These are phyloP conservation scores for Skeletonema menzelii DNA, from an alignment of 108 stramenopile genomes.

Conservation along the genomic window DNA sequence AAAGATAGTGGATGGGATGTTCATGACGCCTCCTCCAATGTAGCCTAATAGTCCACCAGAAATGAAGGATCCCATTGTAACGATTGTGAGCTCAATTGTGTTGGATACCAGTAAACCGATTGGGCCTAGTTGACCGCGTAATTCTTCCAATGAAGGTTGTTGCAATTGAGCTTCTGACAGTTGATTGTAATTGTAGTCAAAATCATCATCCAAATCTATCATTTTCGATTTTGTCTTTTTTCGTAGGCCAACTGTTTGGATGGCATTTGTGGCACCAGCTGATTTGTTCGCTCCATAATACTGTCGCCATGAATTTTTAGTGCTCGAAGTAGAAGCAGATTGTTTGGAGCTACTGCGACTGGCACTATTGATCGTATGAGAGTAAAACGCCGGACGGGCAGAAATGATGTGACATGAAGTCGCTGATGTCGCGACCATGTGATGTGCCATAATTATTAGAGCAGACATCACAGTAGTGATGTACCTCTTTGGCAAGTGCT, in stretches of 20 bases:
- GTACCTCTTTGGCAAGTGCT: not conserved
- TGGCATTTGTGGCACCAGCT: not conserved
- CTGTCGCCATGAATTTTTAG: not conserved
- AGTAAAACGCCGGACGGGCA: not conserved
- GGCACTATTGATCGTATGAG: not conserved
- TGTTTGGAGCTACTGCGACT: not conserved
- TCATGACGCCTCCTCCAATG: constrained; percentile 52
- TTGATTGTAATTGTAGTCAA: constrained; percentile 1
- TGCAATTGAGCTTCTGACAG: not conserved
- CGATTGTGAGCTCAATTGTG: constrained; percentile 56
- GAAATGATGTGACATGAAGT: not conserved
- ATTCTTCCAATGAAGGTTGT: constrained; percentile 40
- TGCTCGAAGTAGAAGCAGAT: not conserved
- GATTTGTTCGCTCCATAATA: not conserved
- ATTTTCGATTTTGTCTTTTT: not conserved
- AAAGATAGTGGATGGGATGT: constrained; percentile 47
- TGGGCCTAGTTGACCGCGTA: constrained; percentile 53
- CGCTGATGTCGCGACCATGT: not conserved
- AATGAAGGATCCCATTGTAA: constrained; percentile 55
- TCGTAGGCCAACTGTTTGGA: not conserved
- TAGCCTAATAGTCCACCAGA: constrained; percentile 67
- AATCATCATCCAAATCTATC: not conserved
- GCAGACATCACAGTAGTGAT: not conserved
- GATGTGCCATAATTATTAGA: not conserved
- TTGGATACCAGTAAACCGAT: constrained; percentile 61